Evolutionary conservation across 257 asterid genomes (phyloP), one percentile per base, ranked within the genome.

Genomic region (Ilex aquifolium): DNA sequence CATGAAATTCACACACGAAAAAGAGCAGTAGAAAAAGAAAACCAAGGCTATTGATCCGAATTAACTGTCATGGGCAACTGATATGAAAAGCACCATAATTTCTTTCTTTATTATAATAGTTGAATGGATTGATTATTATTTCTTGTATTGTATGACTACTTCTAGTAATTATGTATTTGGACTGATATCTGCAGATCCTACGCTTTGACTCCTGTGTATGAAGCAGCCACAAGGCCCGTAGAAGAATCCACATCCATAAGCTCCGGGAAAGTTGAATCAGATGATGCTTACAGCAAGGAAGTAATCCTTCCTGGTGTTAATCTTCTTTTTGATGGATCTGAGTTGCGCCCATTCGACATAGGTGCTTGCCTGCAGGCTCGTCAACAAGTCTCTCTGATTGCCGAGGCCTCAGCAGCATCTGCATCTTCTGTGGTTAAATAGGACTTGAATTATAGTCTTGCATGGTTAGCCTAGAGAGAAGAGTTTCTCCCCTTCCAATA

Each of bases 311-410:
- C 96, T 10, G 97, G 97, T 59, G 95, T 87, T 61, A 87, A 87
- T 76, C 97, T 93, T 83, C 80, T 93, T 29, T 93, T 85, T 59
- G 99, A 93, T 71, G 99, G 99, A 59, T 79, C 83, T 53, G 95
- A 82, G 77, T 74, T 93, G 79, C 85, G 82, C 44, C 97, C 99
- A 59, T 93, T 90, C 44, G 99, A 93, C 66, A 90, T 93, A 39
- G 95, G 96, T 58, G 96, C 95, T 63, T 93, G 99, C 76, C 81
- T 90, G 71, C 99, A 93, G 82, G 99, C 99, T 82, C 96, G 92
- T 67, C 95, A 82, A 77, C 96, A 95, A 49, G 95, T 86, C 46
- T 80, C 87, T 66, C 82, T 93, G 74, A 86, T 93, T 62, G 83
- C 95, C 13, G 97, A 93, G 76, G 99, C 97, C 13, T 87, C 97